These are phyloP conservation scores for Taphrina pruni DNA, from an alignment of 1,139 yeast species.

Conservation along the genomic window DNA sequence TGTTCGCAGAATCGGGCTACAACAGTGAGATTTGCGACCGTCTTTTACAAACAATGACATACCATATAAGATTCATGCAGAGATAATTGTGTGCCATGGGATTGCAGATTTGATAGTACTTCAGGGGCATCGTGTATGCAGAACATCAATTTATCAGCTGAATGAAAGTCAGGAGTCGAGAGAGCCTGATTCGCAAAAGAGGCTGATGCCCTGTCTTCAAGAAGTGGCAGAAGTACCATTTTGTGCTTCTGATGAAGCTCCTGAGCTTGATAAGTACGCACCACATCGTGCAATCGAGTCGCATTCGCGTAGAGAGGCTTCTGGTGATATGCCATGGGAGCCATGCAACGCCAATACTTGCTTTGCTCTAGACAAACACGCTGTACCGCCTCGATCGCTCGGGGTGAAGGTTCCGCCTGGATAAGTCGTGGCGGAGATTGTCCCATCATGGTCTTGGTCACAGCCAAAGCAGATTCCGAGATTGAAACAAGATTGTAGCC, in stretches of 20 bases:
- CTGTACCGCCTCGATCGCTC: conserved; percentile 76
- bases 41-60: background rate
- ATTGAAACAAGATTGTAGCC: conserved; percentile 94
- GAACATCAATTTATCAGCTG: conserved; percentile 66
- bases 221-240: conserved; percentile 73
- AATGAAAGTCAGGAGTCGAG: conserved; percentile 68
- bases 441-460: conserved; percentile 87
- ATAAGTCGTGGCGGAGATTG: conserved; percentile 82
- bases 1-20: conserved; percentile 62
- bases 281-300: conserved; percentile 61
- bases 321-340: conserved; percentile 61
- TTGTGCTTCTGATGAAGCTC: conserved; percentile 62
- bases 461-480: conserved; percentile 88
- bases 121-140: conserved; percentile 92
- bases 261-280: conserved; percentile 71
- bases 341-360: conserved; percentile 83
- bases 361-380: conserved; percentile 83
- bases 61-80: conserved; percentile 63
- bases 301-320: conserved; percentile 15
- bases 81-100: conserved; percentile 76
- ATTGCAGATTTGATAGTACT: conserved; percentile 86
- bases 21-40: background rate
- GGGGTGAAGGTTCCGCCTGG: conserved; percentile 70
- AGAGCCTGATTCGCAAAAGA: conserved; percentile 68
- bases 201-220: conserved; percentile 59